Base-by-base conservation (phyloP, 1,284 basidiomycete species). In the Boletus sp. region DNA sequence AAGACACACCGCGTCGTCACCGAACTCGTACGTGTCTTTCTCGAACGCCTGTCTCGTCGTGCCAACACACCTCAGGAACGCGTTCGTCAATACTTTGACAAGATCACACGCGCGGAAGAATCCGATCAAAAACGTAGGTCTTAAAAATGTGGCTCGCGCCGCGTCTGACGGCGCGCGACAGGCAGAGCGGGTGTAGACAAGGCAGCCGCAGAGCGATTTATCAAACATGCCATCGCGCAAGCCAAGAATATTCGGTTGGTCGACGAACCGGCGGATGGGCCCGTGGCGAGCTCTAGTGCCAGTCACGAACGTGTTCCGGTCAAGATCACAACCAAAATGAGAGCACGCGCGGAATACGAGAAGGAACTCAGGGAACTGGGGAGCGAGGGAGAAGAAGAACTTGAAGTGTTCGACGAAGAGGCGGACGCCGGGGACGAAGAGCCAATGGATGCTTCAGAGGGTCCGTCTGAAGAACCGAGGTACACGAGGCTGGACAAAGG, bases 171-270 rank as follows among this genome's bases (percentile, higher is more conserved):
- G 33, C 9, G 37, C 17, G 4, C 35, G 25, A 56, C 46, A 74
- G 70, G 60, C 28, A 73, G 64, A 30, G 7, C 51, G n/a, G 73
- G 64, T 3, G 55, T 93, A 54, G 91, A 93, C 81, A 91, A 89
- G 71, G 85, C 77, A 28, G 91, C 89, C n/a, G 91, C 91, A 7
- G 79, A 79, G 52, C 84, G 91, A 35, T 93, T 93, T 75, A 93
- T 94, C 72, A 90, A 89, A 71, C 83, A 91, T 69, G 91, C 91
- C n/a, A 90, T 93, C 56, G 75, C 86, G 0, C 87, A 89, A 71
- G 80, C 80, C n/a, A 77, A 78, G 66, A 75, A 77, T 63, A 72
- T 70, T 31, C 76, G 71, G 57, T 67, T 74, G 6, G 67, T 72
- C 16, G 70, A 70, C 44, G 75, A 77, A 35, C 52, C 65, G 27